Base-by-base conservation (phyloP, 2,329 filamentous ascomycete species). In the Stenocarpella maydis region DNA sequence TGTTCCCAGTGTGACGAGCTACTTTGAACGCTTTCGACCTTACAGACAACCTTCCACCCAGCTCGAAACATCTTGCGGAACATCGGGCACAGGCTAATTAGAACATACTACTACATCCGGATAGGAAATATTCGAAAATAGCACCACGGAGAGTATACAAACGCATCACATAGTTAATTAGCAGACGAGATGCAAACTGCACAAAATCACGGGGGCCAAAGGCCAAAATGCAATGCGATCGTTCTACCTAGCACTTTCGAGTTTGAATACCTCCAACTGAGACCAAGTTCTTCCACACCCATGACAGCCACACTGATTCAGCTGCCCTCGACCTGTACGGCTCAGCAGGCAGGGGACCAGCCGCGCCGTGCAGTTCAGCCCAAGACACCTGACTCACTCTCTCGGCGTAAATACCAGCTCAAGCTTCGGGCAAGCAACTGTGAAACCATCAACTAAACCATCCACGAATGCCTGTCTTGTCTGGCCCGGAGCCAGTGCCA, bases 371-470 rank as follows among this genome's bases (percentile, higher is more conserved):
- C n/a, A n/a, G n/a, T n/a, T n/a, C n/a, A n/a, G n/a, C n/a, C 8
- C 4, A 3, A 49, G 1, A 6, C 5, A 24, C 19, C 19, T 9
- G 10, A 21, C 37, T 58, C 50, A 65, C 15, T 31, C 15, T 14
- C 64, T 55, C 26, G 63, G 53, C 7, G 69, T 69, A n/a, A 71
- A 71, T 8, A 70, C 26, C 39, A 71, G 17, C 1, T 71, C 47
- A 10, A 71, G 41, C 37, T 61, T 61, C 19, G 67, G 67, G 28
- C 52, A 67, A 28, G 65, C 37, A 26, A 68, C n/a, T 7, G 70
- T 70, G 49, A 72, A 72, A 9, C 64, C 65, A 39, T 72, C 70
- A 2, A 65, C 31, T 8, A 70, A 37, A 19, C 60, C 60, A 24
- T 53, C 34, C 19, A 61, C 15, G 31, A 70, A 72, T 2, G 60